These are phyloP conservation scores for Actinomucor elegans DNA, from an alignment of 371 early-diverging fungal species.

Conservation along the genomic window DNA sequence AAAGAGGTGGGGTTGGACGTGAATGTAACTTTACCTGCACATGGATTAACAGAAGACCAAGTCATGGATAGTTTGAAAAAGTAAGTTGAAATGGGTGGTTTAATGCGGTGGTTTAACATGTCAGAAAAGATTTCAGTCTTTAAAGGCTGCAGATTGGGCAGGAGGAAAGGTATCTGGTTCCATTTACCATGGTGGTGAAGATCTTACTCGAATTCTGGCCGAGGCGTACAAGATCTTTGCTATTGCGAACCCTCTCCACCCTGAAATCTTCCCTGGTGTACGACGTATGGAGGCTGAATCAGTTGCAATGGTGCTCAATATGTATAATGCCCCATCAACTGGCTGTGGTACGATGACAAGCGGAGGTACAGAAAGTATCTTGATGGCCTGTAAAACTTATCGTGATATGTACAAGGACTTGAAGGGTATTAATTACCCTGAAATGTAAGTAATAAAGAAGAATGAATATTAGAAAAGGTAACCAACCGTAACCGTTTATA, in stretches of 20 bases:
- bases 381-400: conserved; percentile 92
- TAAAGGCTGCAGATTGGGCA: conserved; percentile 75
- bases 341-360: conserved; percentile 88
- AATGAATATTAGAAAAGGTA: background rate
- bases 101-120: background rate
- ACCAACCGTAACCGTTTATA: conserved; percentile 21
- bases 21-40: conserved; percentile 62
- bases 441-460: conserved; percentile 65
- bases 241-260: conserved; percentile 90
- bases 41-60: conserved; percentile 64
- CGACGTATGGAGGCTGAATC: conserved; percentile 95
- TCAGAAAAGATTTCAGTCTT: conserved; percentile 35
- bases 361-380: conserved; percentile 93
- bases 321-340: conserved; percentile 80
- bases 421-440: conserved; percentile 84
- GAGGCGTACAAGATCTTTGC: conserved; percentile 88
- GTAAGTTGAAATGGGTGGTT: conserved; percentile 29
- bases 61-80: conserved; percentile 58
- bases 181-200: conserved; percentile 90
- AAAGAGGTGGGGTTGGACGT: conserved; percentile 64
- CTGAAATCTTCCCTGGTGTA: conserved; percentile 94
- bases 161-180: conserved; percentile 89
- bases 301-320: conserved; percentile 83
- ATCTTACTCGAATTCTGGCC: conserved; percentile 68
- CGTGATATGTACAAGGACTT: conserved; percentile 73